These are phyloP conservation scores for Clarireedia sp. DNA, from an alignment of 2,329 filamentous ascomycete species.

Conservation along the genomic window DNA sequence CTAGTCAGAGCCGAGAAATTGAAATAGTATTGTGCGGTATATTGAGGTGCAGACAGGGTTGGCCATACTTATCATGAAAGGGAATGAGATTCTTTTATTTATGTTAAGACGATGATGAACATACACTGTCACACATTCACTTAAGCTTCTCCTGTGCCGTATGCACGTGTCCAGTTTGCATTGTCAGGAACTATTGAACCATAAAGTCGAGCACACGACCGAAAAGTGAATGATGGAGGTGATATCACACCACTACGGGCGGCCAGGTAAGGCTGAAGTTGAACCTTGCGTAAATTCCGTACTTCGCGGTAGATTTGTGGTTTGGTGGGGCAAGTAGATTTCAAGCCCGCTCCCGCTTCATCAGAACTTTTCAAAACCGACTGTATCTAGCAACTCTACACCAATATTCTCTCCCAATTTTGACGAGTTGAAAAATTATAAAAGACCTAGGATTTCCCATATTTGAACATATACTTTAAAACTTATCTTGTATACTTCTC, in stretches of 20 bases:
- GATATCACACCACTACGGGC: background rate
- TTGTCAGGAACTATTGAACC: background rate
- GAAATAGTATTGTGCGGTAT: background rate
- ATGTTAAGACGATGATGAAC: background rate
- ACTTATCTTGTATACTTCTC: background rate
- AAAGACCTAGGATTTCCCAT: background rate
- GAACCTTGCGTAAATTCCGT: constrained; percentile 2
- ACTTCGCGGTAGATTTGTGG: background rate
- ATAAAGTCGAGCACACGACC: no score
- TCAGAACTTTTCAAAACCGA: constrained; percentile 1
- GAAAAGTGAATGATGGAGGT: no score
- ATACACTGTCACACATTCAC: background rate
- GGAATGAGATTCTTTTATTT: background rate
- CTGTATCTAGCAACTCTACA: no score
- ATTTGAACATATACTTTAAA: background rate
- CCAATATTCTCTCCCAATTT: no score
- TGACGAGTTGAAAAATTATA: background rate
- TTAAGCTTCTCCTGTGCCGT: no score
- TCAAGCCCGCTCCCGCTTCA: constrained; percentile 1
- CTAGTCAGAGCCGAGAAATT: background rate
- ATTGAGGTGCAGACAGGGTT: background rate
- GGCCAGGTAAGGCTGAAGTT: constrained; percentile 6
- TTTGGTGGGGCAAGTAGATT: constrained; percentile 7
- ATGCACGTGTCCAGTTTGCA: background rate
- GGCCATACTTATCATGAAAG: background rate